Conservation (phyloP, 331 rosid genomes). For the Quercus tomentella region DNA sequence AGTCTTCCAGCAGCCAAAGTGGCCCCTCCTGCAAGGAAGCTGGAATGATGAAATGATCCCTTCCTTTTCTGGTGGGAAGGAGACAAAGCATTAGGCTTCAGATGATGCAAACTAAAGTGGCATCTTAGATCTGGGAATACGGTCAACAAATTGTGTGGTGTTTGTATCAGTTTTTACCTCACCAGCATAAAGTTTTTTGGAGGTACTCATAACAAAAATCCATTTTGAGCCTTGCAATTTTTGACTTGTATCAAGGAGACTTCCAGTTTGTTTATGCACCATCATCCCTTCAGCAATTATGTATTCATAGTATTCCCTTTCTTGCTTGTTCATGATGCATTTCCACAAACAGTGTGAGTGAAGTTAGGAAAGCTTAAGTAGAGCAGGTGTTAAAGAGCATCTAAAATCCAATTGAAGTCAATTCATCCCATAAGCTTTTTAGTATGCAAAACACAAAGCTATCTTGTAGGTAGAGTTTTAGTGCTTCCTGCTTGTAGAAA, state of each 20-base stretch:
- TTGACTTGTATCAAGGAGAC: slow-evolving; percentile 50
- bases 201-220: slow-evolving; percentile 94
- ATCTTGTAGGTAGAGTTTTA: background rate
- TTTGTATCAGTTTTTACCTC: slow-evolving; percentile 46
- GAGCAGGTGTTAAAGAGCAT: background rate
- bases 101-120: background rate
- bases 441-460: background rate
- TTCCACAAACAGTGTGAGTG: background rate
- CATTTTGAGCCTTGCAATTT: slow-evolving; percentile 53
- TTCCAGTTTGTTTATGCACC: slow-evolving; percentile 52
- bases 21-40: slow-evolving; percentile 95
- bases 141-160: background rate
- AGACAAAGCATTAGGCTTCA: background rate
- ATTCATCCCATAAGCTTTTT: background rate
- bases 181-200: slow-evolving; percentile 84
- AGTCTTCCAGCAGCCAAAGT: slow-evolving; percentile 92
- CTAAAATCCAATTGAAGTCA: background rate
- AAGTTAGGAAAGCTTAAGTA: background rate
- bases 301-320: slow-evolving; percentile 68
- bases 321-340: slow-evolving; percentile 45
- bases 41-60: slow-evolving; percentile 88
- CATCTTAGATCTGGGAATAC: background rate
- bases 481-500: background rate
- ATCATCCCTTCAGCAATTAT: slow-evolving; percentile 54
- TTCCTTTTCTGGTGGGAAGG: slow-evolving; percentile 64